Conservation (phyloP, 352 stramenopile species). For the Pythium coloratum region DNA sequence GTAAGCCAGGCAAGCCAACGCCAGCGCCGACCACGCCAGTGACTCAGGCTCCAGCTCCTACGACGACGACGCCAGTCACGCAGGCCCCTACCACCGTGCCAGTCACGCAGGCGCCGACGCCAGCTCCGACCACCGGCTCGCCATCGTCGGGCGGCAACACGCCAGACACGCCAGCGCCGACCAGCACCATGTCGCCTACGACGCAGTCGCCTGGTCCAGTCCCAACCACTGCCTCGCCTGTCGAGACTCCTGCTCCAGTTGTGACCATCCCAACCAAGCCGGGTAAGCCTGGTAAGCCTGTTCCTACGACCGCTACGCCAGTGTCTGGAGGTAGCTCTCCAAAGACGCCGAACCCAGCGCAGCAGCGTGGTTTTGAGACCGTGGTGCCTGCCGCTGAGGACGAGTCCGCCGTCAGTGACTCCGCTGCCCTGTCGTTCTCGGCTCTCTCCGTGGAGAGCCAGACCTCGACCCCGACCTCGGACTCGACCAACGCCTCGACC, state of each 20-base stretch:
- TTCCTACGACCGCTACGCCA: neutral
- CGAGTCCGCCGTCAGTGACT: neutral
- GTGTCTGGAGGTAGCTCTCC: neutral
- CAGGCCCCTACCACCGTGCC: neutral
- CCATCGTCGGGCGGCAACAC: constrained; percentile 9
- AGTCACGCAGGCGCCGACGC: neutral
- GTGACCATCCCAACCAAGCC: constrained; percentile 2
- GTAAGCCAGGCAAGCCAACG: neutral
- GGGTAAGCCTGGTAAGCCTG: neutral
- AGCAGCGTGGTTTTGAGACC: constrained; percentile 2
- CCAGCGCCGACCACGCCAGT: neutral
- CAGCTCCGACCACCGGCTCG: neutral
- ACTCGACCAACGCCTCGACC: constrained; percentile 6
- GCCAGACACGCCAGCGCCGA: constrained; percentile 13
- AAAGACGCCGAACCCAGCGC: neutral
- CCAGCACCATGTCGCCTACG: neutral
- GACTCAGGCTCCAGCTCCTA: neutral
- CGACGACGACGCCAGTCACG: neutral
- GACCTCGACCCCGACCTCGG: neutral
- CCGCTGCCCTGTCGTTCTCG: constrained; percentile 10
- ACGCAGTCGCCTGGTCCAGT: neutral
- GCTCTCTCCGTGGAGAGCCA: constrained; percentile 11
- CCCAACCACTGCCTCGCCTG: neutral
- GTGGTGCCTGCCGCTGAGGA: neutral
- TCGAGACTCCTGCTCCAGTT: constrained; percentile 2